A percentile compares a stretch with the other conserved stretches of the same genome.
Evolutionary conservation across 2,329 filamentous ascomycete genomes (phyloP).

Genomic region (Calonectria montana): DNA sequence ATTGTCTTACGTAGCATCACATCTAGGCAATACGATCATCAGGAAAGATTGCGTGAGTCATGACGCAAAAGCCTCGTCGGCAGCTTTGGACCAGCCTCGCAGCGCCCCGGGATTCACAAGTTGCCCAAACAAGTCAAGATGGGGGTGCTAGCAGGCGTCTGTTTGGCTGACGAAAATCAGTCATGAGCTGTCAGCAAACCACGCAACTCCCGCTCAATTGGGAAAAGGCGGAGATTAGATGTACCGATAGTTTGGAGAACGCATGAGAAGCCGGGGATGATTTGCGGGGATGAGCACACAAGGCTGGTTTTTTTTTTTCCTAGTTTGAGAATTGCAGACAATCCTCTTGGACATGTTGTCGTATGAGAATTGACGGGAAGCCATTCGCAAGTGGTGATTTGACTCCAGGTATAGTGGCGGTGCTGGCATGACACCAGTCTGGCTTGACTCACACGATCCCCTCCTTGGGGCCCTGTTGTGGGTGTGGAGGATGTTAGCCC

Average conservation of each 20-base stretch:
- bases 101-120: conserved; percentile 17
- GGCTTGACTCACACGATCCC: conserved; percentile 6
- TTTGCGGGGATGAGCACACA: not conserved
- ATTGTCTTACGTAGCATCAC: conserved; percentile 25
- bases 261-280: not conserved
- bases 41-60: conserved; percentile 38
- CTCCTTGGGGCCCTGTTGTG: not conserved
- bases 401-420: not conserved
- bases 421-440: not conserved
- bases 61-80: conserved; percentile 32
- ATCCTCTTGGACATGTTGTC: not conserved
- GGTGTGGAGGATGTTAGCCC: conserved; percentile 2
- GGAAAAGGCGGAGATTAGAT: not conserved
- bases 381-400: not conserved
- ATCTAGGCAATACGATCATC: not conserved
- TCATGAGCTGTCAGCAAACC: not conserved
- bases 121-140: not conserved
- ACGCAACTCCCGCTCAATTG: conserved; percentile 14
- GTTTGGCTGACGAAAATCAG: conserved; percentile 31
- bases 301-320: not conserved
- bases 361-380: not conserved
- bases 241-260: not conserved
- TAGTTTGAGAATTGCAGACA: too few relatives aligned
- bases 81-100: conserved; percentile 5
- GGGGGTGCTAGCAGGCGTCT: conserved; percentile 14